Evolutionary conservation across 495 filamentous ascomycete species (phyloP), one percentile per base, ranked within the genome.

Genomic region (Penicillium pulvis): DNA sequence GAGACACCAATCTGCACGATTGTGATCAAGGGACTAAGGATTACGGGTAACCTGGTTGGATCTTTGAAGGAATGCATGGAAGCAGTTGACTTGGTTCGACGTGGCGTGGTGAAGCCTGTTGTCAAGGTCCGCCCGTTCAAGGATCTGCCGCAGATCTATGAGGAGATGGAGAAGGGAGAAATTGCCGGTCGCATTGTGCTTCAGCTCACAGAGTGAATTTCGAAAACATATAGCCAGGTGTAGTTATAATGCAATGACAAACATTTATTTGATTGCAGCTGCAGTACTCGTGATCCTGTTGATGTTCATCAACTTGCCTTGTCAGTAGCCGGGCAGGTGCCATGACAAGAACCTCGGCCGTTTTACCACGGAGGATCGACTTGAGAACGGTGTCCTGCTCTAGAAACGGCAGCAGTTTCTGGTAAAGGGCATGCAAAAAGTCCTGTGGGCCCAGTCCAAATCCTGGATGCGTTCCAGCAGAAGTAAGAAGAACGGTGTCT

Each of bases 11-110:
- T 81, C 44, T 66, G 67, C 19, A 71, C 71, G 0, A 81, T 82
- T 55, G 77, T 81, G 6, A 81, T 82, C 63, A 80, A 75, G 61
- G 78, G 78, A 0, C 61, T 82, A 9, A 68, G 59, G 43, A 76
- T 80, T 35, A 73, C 71, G 0, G 78, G 78, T 12, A 83, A 78
- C 30, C 61, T 83, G 45, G 72, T 81, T 14, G 80, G 78, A 0
- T 80, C 74, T 3, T 59, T 81, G 63, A 79, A 79, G 56, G 80
- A 81, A 59, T 81, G 77, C 48, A 72, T 81, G 72, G 80, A 81
- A 53, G 80, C 78, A 0, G 77, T 81, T 35, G 77, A 81, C 24
- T 53, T 80, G 46, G 78, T 79, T 1, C 63, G 74, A 36, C 69
- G 72, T 16, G 77, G 79, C 2, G 56, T 80, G 17, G 77, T 81